Conservation (phyloP, 345 rosid species). For the Dipteronia sinensis region DNA sequence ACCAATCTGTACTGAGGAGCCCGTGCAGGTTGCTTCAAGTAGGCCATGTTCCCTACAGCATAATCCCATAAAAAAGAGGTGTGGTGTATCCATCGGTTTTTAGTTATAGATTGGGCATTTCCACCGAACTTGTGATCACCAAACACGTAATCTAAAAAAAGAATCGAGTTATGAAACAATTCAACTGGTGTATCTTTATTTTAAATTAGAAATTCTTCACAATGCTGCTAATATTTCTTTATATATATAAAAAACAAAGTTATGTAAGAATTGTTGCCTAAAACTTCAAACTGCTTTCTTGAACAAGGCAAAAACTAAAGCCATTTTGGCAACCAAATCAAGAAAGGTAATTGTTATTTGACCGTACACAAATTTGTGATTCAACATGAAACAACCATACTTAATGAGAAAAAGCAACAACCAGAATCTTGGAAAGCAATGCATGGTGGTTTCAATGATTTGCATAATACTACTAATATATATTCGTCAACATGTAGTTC, state of each 20-base stretch:
- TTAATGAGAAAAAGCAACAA: not conserved
- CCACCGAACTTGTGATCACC: conserved; percentile 83
- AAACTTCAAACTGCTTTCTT: not conserved
- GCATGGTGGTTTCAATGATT: not conserved
- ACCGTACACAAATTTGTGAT: not conserved
- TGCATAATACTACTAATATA: not conserved
- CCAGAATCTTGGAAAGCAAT: not conserved
- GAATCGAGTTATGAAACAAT: not conserved
- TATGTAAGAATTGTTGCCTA: not conserved
- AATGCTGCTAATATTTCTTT: not conserved
- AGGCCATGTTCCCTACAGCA: conserved; percentile 63
- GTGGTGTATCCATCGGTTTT: conserved; percentile 80
- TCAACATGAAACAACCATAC: not conserved
- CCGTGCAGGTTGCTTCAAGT: conserved; percentile 65
- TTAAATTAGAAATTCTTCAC: not conserved
- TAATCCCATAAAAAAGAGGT: conserved; percentile 90
- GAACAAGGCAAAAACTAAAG: not conserved
- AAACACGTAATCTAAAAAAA: conserved; percentile 72
- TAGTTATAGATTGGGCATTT: conserved; percentile 83
- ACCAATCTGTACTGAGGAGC: conserved; percentile 74
- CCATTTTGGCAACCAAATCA: not conserved
- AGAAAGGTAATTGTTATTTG: not conserved
- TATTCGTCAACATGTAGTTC: not conserved
- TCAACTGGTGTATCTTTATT: not conserved
- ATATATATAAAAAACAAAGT: not conserved